Conservation (phyloP, 2,329 filamentous ascomycete species). For the Cadophora sp. region DNA sequence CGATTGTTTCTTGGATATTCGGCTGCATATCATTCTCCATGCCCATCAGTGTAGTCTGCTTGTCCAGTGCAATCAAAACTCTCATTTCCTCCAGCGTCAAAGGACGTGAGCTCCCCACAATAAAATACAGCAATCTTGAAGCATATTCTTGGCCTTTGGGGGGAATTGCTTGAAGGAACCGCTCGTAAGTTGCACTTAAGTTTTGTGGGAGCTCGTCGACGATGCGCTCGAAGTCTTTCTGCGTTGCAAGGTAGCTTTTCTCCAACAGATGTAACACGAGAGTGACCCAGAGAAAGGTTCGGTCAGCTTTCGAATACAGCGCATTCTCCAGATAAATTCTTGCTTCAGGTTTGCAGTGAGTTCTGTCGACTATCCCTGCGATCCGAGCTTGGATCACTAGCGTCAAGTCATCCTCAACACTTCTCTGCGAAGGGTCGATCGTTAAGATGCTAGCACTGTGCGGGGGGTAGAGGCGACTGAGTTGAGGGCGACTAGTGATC, state of each 20-base stretch:
- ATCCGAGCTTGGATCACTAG: conserved; percentile 46
- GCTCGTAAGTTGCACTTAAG: conserved; percentile 44
- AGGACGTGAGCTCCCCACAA: conserved; percentile 46
- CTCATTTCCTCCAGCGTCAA: conserved; percentile 47
- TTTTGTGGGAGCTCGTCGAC: conserved; percentile 44
- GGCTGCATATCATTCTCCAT: conserved; percentile 32
- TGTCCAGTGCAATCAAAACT: conserved; percentile 43
- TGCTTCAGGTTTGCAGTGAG: conserved; percentile 38
- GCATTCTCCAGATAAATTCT: conserved; percentile 42
- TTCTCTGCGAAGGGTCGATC: conserved; percentile 38
- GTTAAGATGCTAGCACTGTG: conserved; percentile 32
- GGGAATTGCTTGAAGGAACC: conserved; percentile 44
- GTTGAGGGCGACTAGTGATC: conserved; percentile 36
- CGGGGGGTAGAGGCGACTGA: conserved; percentile 26
- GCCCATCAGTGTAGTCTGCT: conserved; percentile 38
- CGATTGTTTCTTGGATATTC: conserved; percentile 44
- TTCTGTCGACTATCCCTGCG: conserved; percentile 42
- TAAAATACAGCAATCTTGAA: conserved; percentile 37
- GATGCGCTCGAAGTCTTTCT: conserved; percentile 43
- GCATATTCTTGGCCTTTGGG: conserved; percentile 32
- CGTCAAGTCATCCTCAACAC: conserved; percentile 43
- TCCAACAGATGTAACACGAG: conserved; percentile 48
- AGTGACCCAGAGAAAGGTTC: conserved; percentile 50
- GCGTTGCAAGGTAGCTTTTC: conserved; percentile 37
- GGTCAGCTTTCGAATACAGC: conserved; percentile 45